These are phyloP conservation scores for Saturnispora hagleri DNA, from an alignment of 805 yeast genomes.

Conservation along the genomic window DNA sequence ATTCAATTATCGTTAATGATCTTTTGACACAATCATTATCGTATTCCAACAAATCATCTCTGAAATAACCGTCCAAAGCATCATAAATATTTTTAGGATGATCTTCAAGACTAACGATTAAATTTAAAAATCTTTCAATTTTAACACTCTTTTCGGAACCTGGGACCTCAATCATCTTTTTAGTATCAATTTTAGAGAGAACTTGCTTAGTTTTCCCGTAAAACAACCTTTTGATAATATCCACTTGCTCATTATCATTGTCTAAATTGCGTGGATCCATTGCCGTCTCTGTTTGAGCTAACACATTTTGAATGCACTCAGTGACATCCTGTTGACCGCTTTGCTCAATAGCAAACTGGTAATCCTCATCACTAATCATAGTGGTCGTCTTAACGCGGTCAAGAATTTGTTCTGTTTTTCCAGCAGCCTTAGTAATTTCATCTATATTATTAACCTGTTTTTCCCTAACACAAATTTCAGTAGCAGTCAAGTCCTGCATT, in stretches of 20 bases:
- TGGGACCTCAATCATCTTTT: constrained; percentile 23
- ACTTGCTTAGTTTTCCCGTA: constrained; percentile 81
- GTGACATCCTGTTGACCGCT: constrained; percentile 97
- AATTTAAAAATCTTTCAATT: constrained; percentile 68
- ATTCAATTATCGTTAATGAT: constrained; percentile 55
- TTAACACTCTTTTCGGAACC: constrained; percentile 35
- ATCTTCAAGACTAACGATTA: constrained; percentile 78
- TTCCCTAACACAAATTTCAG: background rate
- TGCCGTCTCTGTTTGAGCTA: constrained; percentile 85
- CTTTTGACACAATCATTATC: constrained; percentile 70
- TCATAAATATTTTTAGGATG: constrained; percentile 86
- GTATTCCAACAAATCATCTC: constrained; percentile 58
- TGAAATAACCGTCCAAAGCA: constrained; percentile 78
- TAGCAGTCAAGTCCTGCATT: background rate
- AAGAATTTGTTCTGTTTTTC: background rate
- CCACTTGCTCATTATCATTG: constrained; percentile 72
- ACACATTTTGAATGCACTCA: constrained; percentile 90
- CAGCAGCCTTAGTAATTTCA: background rate
- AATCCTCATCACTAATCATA: constrained; percentile 47
- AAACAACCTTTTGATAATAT: constrained; percentile 69
- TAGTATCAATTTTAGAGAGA: constrained; percentile 41
- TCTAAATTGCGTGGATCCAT: constrained; percentile 58
- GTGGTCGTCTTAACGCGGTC: constrained; percentile 17
- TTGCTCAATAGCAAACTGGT: constrained; percentile 65
- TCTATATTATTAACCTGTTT: background rate